Conservation (phyloP, 768 basidiomycete species). For the Pisolithus orientalis region DNA sequence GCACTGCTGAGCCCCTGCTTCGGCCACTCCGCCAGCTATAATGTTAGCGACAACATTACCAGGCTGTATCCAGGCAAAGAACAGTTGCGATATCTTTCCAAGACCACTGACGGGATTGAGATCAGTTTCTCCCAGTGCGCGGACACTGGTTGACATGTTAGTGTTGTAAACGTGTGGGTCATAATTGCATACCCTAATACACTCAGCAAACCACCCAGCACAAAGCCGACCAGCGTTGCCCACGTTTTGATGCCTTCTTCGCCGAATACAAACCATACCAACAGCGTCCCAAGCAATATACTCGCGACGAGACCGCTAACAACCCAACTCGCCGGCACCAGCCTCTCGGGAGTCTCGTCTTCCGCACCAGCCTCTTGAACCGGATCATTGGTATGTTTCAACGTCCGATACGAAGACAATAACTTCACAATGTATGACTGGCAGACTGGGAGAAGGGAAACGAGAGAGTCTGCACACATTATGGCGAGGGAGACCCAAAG, state of each 20-base stretch:
- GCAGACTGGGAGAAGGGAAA: constrained; percentile 77
- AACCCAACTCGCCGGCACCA: constrained; percentile 82
- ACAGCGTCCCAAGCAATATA: constrained; percentile 59
- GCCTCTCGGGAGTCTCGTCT: constrained; percentile 68
- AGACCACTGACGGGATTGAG: constrained; percentile 88
- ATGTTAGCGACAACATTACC: constrained; percentile 97
- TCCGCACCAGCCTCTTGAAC: constrained; percentile 47
- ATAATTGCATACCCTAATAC: constrained; percentile 66
- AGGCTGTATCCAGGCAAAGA: constrained; percentile 92
- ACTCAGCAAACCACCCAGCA: constrained; percentile 77
- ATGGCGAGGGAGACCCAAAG: constrained; percentile 95
- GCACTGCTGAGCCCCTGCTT: constrained; percentile 90
- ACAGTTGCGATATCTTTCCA: constrained; percentile 90
- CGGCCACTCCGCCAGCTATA: constrained; percentile 94
- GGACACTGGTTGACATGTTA: constrained; percentile 49
- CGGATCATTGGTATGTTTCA: constrained; percentile 17
- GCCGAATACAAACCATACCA: constrained; percentile 90
- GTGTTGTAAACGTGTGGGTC: neutral
- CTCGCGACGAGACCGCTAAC: constrained; percentile 56
- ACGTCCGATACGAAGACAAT: constrained; percentile 21
- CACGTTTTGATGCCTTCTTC: constrained; percentile 89
- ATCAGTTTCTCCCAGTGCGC: constrained; percentile 94
- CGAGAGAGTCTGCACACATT: constrained; percentile 89
- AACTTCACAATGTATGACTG: constrained; percentile 42
- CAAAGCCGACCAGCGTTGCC: constrained; percentile 85